Conservation (phyloP, 2,329 filamentous ascomycete genomes). For the Monosporascus sp. region DNA sequence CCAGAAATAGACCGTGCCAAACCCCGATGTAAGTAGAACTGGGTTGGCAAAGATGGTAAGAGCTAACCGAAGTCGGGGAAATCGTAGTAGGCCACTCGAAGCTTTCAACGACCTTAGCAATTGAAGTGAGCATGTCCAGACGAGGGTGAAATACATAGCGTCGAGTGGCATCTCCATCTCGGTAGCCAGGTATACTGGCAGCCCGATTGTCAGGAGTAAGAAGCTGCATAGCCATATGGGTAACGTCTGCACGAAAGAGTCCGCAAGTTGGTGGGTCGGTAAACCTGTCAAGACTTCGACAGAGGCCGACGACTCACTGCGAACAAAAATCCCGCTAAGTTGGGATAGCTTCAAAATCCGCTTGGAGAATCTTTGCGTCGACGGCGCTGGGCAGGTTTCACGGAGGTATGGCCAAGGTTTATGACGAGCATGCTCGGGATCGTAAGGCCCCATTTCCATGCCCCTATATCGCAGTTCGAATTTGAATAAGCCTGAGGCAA, state of each 20-base stretch:
- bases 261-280: conserved; percentile 4
- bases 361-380: conserved; percentile 8
- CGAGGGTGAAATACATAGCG: conserved; percentile 17
- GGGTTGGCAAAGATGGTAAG: conserved; percentile 23
- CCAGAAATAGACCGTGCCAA: conserved; percentile 25
- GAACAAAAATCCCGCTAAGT: conserved; percentile 8
- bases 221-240: conserved; percentile 23
- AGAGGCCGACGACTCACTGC: conserved; percentile 10
- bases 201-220: conserved; percentile 17
- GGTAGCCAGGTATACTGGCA: conserved; percentile 20
- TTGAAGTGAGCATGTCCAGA: conserved; percentile 23
- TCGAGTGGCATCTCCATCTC: conserved; percentile 22
- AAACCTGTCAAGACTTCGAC: conserved; percentile 1
- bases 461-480: conserved; percentile 19
- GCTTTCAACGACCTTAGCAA: conserved; percentile 19
- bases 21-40: conserved; percentile 19
- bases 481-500: conserved; percentile 16
- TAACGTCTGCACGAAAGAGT: conserved; percentile 16
- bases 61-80: conserved; percentile 9
- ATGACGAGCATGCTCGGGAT: conserved; percentile 17
- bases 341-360: conserved; percentile 10
- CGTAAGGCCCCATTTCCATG: conserved; percentile 4
- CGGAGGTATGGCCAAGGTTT: conserved; percentile 19
- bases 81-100: conserved; percentile 10
- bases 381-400: conserved; percentile 16